Base-by-base conservation (phyloP, 202 grass and related monocot genomes). In the Saccharum hybrid region DNA sequence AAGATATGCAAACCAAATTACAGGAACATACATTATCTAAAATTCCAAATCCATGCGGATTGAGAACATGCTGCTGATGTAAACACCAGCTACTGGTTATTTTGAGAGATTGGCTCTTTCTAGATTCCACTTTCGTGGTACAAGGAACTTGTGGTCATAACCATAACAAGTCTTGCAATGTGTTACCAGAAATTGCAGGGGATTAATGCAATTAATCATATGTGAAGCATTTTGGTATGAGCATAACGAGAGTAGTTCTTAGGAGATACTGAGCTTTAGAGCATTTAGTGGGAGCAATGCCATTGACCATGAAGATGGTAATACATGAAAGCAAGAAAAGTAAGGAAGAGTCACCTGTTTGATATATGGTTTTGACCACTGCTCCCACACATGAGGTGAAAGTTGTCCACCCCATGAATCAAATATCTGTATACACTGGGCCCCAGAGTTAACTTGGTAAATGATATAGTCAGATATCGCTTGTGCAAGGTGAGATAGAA, bases 401-500 rank as follows among this genome's bases (percentile, higher is more conserved):
- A 98, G 85, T 81, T 98, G 96, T 30, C 92, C 96, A 87, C 96
- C 96, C 92, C 96, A 98, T 75, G 96, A 98, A 86, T 98, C 96
- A 86, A 98, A 98, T 89, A 98, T 98, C 68, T 98, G 96, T 86
- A 98, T 87, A 82, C 96, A 98, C 26, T 98, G 92, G 78, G 95
- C 95, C 63, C 95, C 95, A 63, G 92, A 98, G 56, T 95, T 98
- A 77, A 95, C 80, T 93, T 98, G 96, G 80, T 87, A 98, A 81
- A 98, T 92, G 69, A 95, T 88, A 67, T 98, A 98, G 51, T 98
- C 90, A 66, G 96, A 86, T 90, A 98, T 95, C 40, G 92, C 90
- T 70, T 93, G 74, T 56, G 90, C 83, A 40, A 98, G 83, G 81
- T 98, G 96, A 84, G 85, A 90, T 40, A 98, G 88, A 87, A 95